Conservation (phyloP, 2,329 filamentous ascomycete genomes). For the Arthrobotrys sinensis region DNA sequence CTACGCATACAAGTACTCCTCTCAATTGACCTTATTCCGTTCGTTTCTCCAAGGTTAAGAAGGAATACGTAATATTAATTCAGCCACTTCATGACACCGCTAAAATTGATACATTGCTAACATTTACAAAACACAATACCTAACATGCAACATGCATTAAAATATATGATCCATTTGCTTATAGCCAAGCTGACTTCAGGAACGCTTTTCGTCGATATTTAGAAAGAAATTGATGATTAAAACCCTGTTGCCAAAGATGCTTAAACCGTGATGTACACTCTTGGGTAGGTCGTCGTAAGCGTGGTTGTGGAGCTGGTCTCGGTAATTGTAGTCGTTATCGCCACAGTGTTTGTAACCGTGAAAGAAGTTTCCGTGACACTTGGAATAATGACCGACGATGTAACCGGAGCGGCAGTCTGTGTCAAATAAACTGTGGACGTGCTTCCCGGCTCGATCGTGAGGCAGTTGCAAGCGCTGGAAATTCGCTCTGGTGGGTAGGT, state of each 20-base stretch:
- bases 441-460: slow-evolving; percentile 7
- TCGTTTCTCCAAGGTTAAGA: no score
- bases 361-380: slow-evolving; percentile 7
- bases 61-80: no score
- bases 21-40: no score
- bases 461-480: slow-evolving; percentile 34
- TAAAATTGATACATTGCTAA: no score
- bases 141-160: no score
- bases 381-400: background rate
- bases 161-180: no score
- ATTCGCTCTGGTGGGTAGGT: slow-evolving; percentile 29
- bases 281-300: background rate
- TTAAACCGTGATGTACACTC: background rate
- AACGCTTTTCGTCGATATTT: no score
- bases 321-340: background rate
- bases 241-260: background rate
- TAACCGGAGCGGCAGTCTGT: slow-evolving; percentile 9
- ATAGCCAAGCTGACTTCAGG: no score
- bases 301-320: background rate
- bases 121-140: no score
- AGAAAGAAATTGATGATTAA: no score
- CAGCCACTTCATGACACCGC: no score
- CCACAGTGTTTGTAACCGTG: slow-evolving; percentile 4
- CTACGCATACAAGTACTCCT: no score
- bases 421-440: slow-evolving; percentile 14